Evolutionary conservation across 441 rosid species (phyloP), one percentile per base, ranked within the genome.

Genomic region (Croton setiger): DNA sequence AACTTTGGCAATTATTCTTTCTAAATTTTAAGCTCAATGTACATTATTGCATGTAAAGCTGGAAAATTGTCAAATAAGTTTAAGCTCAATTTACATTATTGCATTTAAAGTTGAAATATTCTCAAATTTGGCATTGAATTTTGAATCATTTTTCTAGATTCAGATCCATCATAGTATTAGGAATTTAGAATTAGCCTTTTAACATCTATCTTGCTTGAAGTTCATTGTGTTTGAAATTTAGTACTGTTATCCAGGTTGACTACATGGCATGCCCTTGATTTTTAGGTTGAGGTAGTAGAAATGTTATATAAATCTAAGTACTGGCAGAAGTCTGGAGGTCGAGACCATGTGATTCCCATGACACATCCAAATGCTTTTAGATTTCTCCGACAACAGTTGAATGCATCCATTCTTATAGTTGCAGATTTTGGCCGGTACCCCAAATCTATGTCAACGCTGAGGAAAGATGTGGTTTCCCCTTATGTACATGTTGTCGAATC

Each of bases 321-420:
- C 76, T 95, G 97, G 97, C 90, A 92, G 82, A 90, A 88, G 68
- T 95, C 99, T 64, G 87, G 84, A 63, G 99, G 99, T 53, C 90
- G 87, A 82, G 96, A 95, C 82, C 99, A 92, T 75, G 89, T 92
- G 66, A 84, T 95, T 80, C 93, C 98, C 21, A 90, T 89, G 96
- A 90, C 97, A 61, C 99, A 95, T 85, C 99, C 99, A 17, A 95
- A 95, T 79, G 99, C 99, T 60, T 92, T 95, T 76, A 86, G 98
- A 79, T 95, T 92, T 82, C 88, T 86, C 35, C 84, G 98, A 64
- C 86, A 86, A 67, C 81, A 84, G 83, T 81, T 89, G 81, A 95
- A 95, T 58, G 95, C 97, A 35, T 88, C 98, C 20, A 85, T 95
- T 67, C 90, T 95, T 55, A 63, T 95, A 72, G 90, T 95, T 77